A percentile compares a stretch with the other conserved stretches of the same genome.
Evolutionary conservation across 2,329 filamentous ascomycete genomes (phyloP).

Genomic region (Ascomycota sp.): DNA sequence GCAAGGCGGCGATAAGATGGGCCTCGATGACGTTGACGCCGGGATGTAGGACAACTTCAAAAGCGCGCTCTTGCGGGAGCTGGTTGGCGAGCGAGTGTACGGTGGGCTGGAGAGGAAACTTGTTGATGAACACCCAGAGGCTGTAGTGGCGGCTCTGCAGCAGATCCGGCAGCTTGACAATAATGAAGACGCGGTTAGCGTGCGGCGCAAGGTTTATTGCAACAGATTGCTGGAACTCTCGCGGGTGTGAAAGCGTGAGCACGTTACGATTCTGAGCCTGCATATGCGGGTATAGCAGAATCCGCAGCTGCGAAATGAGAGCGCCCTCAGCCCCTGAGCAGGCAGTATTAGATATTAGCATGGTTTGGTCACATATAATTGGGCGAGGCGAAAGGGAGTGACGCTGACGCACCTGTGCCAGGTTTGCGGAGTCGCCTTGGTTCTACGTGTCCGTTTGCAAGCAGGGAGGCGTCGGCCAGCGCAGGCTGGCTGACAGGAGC

Average conservation of each 20-base stretch:
- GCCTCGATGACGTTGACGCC: conserved; percentile 65
- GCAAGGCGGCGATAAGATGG: conserved; percentile 53
- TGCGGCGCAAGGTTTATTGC: conserved; percentile 48
- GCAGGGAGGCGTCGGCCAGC: conserved; percentile 7
- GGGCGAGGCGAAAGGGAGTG: neutral
- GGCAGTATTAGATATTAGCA: conserved; percentile 5
- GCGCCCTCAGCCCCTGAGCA: conserved; percentile 32
- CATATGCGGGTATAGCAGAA: conserved; percentile 48
- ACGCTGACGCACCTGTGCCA: conserved; percentile 19
- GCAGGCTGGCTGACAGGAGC: neutral
- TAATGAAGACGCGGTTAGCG: conserved; percentile 52
- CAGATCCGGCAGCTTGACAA: conserved; percentile 41
- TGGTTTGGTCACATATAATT: neutral
- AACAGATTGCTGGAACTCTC: conserved; percentile 48
- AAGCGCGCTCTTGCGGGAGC: conserved; percentile 42
- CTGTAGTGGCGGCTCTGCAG: conserved; percentile 52
- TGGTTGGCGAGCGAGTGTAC: conserved; percentile 31
- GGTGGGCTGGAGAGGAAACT: conserved; percentile 32
- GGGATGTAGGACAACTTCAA: conserved; percentile 49
- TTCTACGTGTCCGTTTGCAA: conserved; percentile 13
- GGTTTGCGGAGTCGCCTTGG: conserved; percentile 16
- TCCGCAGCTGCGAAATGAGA: conserved; percentile 43
- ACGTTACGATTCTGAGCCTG: conserved; percentile 39
- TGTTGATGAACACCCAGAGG: conserved; percentile 54
- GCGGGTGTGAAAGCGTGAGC: conserved; percentile 43